These are phyloP conservation scores for Stagonosporopsis tanaceti DNA, from an alignment of 2,329 filamentous ascomycete species.

Conservation along the genomic window DNA sequence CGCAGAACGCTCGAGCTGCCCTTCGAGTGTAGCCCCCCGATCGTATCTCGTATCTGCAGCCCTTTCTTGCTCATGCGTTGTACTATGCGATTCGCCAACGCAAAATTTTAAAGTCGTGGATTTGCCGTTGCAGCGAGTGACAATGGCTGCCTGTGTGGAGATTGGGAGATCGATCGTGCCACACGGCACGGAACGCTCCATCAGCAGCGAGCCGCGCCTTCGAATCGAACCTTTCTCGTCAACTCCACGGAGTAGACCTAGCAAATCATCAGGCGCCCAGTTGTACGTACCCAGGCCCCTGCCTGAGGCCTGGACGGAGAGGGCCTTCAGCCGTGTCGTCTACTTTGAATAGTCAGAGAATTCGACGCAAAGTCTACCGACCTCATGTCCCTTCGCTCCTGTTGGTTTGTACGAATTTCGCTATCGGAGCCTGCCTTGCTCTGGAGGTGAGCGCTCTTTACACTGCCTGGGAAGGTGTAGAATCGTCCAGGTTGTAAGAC, in stretches of 20 bases:
- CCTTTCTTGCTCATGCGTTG: not conserved
- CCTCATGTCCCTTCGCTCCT: too few relatives aligned
- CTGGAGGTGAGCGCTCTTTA: too few relatives aligned
- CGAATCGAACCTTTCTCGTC: not conserved
- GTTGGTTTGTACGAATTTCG: too few relatives aligned
- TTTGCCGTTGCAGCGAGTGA: not conserved
- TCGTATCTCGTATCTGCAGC: slow-evolving; percentile 4
- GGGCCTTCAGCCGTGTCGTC: not conserved
- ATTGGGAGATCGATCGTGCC: not conserved
- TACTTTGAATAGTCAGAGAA: too few relatives aligned
- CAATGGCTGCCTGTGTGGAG: not conserved
- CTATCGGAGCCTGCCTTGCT: too few relatives aligned
- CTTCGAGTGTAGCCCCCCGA: not conserved
- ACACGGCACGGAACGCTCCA: not conserved
- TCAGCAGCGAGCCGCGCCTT: not conserved
- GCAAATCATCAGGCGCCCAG: not conserved
- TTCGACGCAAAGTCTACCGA: too few relatives aligned
- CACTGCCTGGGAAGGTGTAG: too few relatives aligned
- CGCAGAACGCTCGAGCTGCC: not conserved
- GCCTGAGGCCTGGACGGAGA: not conserved
- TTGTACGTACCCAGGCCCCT: not conserved
- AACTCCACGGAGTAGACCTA: not conserved
- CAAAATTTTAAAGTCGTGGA: not conserved
- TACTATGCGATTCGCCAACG: not conserved
- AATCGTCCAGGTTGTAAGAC: too few relatives aligned